A percentile compares a stretch with the other conserved stretches of the same genome.
phyloP scores from a whole-genome alignment of 192 early-diverging fungal species.

The Obelidium mucronatum region DNA sequence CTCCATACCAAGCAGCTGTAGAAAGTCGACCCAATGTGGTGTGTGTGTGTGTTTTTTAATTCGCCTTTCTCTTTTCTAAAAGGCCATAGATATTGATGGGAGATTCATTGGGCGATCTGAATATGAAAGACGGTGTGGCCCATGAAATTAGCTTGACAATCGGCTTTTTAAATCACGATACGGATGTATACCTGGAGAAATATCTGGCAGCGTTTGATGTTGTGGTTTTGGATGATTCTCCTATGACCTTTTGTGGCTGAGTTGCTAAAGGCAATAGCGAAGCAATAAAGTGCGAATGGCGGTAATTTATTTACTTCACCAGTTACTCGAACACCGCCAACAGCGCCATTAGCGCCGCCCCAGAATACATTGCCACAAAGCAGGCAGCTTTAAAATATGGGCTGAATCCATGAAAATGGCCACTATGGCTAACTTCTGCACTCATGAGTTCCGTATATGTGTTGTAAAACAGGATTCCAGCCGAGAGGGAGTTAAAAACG shows the following conservation, averaged over 20 bases:
- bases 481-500: slow-evolving; percentile 76
- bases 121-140: slow-evolving; percentile 70
- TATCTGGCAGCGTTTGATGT: slow-evolving; percentile 72
- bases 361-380: slow-evolving; percentile 74
- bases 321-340: no score
- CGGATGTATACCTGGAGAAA: slow-evolving; percentile 51
- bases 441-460: slow-evolving; percentile 78
- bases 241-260: slow-evolving; percentile 30
- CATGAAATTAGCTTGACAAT: slow-evolving; percentile 67
- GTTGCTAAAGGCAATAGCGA: slow-evolving; percentile 11
- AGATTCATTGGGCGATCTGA: slow-evolving; percentile 74
- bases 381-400: slow-evolving; percentile 51
- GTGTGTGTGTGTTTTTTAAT: background rate
- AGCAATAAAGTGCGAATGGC: no score
- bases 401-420: slow-evolving; percentile 54
- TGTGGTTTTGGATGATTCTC: slow-evolving; percentile 60
- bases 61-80: background rate
- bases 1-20: slow-evolving; percentile 52
- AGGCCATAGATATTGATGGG: slow-evolving; percentile 63
- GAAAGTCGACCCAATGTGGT: slow-evolving; percentile 62
- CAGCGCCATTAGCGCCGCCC: slow-evolving; percentile 76
- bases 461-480: slow-evolving; percentile 85
- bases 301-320: no score
- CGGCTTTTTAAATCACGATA: slow-evolving; percentile 75
- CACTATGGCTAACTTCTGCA: slow-evolving; percentile 70